Percentiles rank a stretch among this genome's conserved stretches.
These are phyloP conservation scores for Hippophae rhamnoides DNA, from an alignment of 306 rosid species.

Conservation along the genomic window DNA sequence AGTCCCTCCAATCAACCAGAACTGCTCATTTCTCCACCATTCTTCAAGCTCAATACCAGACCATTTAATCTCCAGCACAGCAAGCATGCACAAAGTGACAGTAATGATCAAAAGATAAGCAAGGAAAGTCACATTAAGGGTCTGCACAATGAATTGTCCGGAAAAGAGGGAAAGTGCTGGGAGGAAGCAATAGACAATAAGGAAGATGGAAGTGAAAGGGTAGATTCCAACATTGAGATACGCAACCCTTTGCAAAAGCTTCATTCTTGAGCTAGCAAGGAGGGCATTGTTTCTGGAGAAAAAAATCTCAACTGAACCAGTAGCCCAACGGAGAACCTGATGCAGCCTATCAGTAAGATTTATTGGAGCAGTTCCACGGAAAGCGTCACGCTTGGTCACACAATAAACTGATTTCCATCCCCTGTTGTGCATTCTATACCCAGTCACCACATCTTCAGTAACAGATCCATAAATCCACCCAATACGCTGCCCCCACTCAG, in stretches of 20 bases:
- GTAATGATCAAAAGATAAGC: constrained; percentile 63
- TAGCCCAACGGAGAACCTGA: constrained; percentile 96
- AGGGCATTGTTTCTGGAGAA: constrained; percentile 92
- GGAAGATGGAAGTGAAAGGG: constrained; percentile 91
- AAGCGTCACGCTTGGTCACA: constrained; percentile 92
- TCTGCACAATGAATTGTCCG: constrained; percentile 87
- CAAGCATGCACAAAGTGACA: constrained; percentile 70
- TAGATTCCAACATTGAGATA: constrained; percentile 95
- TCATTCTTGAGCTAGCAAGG: constrained; percentile 78
- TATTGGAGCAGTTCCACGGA: constrained; percentile 94
- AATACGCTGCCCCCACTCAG: constrained; percentile 93
- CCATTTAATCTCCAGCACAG: constrained; percentile 87
- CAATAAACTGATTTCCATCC: constrained; percentile 97
- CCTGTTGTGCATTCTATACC: constrained; percentile 92
- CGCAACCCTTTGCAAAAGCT: constrained; percentile 72
- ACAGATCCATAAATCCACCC: constrained; percentile 99
- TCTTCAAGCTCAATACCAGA: constrained; percentile 90
- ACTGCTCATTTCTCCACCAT: constrained; percentile 99
- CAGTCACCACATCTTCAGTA: constrained; percentile 96
- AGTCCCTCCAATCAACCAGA: constrained; percentile 96
- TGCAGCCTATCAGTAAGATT: constrained; percentile 91
- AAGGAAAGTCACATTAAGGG: constrained; percentile 76
- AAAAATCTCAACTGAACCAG: constrained; percentile 94
- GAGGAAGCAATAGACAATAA: constrained; percentile 89
- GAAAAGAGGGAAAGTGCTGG: constrained; percentile 97